Base-by-base conservation (phyloP, 1,284 basidiomycete species). In the Sporisorium scitamineum region DNA sequence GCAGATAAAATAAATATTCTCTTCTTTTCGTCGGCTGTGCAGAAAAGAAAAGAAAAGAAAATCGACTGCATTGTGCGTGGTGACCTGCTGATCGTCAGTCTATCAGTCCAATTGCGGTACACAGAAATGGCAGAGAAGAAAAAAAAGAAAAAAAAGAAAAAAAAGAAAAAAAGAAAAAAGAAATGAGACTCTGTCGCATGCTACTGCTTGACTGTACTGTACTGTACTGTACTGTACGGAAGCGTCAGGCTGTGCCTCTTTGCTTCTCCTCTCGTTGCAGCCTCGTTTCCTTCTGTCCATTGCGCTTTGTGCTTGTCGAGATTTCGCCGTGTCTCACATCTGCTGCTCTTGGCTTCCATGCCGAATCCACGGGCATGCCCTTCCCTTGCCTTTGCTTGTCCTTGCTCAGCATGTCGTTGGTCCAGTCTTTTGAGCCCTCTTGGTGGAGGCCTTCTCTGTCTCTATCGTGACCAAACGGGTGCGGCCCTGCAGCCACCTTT, bases 291-390 rank as follows among this genome's bases (percentile, higher is more conserved):
- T 10, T n/a, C 50, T 61, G 24, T 24, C 45, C n/a, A n/a, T n/a
- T n/a, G 18, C 16, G n/a, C n/a, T n/a, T n/a, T n/a, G n/a, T n/a
- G n/a, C 37, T 39, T 39, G n/a, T n/a, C n/a, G 37, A 60, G 61
- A 60, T 59, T 57, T 53, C 52, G 63, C 44, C 48, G 42, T 66
- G 63, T 66, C 57, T 66, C 63, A 60, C 37, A 16, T 61, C 47
- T 51, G 48, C 58, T 34, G 41, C 32, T 61, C 65, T 60, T 66
- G 63, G 63, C 63, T 66, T 66, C 63, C 63, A 66, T 57, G 63
- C 63, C 63, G 45, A 32, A 41, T 39, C 37, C 29, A 48, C 24
- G 44, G 58, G 58, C 57, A 60, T 66, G 63, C 14, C 45, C 37
- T 18, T 37, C 34, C 14, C 9, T 14, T 14, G 7, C 34, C 34